phyloP scores from a whole-genome alignment of 179 eudicot genomes.

The Nepenthes alata region DNA sequence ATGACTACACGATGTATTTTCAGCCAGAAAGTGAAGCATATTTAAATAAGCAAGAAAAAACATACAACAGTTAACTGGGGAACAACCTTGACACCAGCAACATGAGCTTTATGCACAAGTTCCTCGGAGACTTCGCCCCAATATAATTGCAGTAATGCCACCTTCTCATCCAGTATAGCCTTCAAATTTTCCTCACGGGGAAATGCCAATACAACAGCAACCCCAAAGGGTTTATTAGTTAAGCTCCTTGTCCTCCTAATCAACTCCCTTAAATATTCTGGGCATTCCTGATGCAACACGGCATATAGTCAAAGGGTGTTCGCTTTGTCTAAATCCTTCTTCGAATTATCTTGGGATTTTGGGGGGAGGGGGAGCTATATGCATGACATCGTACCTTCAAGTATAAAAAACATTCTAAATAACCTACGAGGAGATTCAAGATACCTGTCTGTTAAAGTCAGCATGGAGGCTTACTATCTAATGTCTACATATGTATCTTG shows the following conservation, averaged over 20 bases:
- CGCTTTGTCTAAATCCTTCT: too few relatives aligned
- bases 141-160: slow-evolving; percentile 64
- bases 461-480: too few relatives aligned
- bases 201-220: slow-evolving; percentile 74
- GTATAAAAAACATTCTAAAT: too few relatives aligned
- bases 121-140: slow-evolving; percentile 84
- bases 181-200: slow-evolving; percentile 70
- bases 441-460: too few relatives aligned
- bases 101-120: slow-evolving; percentile 59
- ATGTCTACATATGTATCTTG: not conserved
- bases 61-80: slow-evolving; percentile 57
- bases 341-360: too few relatives aligned
- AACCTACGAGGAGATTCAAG: too few relatives aligned
- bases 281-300: slow-evolving; percentile 48
- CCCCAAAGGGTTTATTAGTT: slow-evolving; percentile 77
- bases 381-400: too few relatives aligned
- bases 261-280: slow-evolving; percentile 59
- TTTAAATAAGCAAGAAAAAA: not conserved
- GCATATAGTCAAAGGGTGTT: not conserved
- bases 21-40: too few relatives aligned
- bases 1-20: too few relatives aligned
- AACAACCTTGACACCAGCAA: slow-evolving; percentile 76
- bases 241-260: slow-evolving; percentile 67
- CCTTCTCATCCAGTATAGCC: slow-evolving; percentile 76
- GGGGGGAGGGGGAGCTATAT: too few relatives aligned